Percentiles rank a stretch among this genome's conserved stretches.
phyloP scores from a whole-genome alignment of 2,329 filamentous ascomycete genomes.

The Paecilomyces fulvus region DNA sequence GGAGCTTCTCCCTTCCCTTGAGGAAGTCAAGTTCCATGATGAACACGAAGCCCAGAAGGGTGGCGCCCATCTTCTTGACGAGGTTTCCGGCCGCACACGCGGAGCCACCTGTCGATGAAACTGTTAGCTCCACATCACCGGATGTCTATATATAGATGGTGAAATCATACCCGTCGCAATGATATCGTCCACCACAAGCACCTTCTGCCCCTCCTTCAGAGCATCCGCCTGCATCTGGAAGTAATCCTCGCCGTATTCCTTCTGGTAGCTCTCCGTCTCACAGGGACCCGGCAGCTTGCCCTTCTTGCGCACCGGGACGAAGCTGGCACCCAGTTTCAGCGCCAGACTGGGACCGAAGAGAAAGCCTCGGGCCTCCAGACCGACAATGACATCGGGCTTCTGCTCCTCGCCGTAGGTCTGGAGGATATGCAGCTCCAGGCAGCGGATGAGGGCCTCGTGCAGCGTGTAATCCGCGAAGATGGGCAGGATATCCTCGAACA shows the following conservation, averaged over 20 bases:
- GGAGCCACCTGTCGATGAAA: slow-evolving; percentile 63
- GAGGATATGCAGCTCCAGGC: slow-evolving; percentile 74
- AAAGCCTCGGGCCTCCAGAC: slow-evolving; percentile 89
- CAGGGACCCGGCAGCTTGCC: slow-evolving; percentile 91
- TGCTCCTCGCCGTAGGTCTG: slow-evolving; percentile 49
- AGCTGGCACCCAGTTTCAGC: slow-evolving; percentile 69
- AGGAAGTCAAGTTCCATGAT: slow-evolving; percentile 92
- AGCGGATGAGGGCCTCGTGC: slow-evolving; percentile 70
- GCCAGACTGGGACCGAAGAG: slow-evolving; percentile 88
- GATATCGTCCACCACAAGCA: slow-evolving; percentile 92
- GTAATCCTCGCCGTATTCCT: slow-evolving; percentile 91
- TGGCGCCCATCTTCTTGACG: slow-evolving; percentile 75
- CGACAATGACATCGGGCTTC: slow-evolving; percentile 82
- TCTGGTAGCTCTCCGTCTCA: slow-evolving; percentile 76
- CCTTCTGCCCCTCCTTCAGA: slow-evolving; percentile 77
- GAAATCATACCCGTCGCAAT: slow-evolving; percentile 75
- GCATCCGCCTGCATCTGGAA: slow-evolving; percentile 93
- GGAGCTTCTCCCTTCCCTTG: slow-evolving; percentile 83
- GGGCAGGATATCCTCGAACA: slow-evolving; percentile 97
- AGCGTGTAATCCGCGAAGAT: slow-evolving; percentile 72
- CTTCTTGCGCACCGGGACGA: slow-evolving; percentile 89
- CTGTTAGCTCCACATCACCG: slow-evolving; percentile 1
- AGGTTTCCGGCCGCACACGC: slow-evolving; percentile 80
- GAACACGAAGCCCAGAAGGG: slow-evolving; percentile 85
- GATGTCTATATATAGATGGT: background rate